Percentiles rank a stretch among this genome's conserved stretches.
Conservation (phyloP, 371 early-diverging fungal genomes). For the Mucor saturninus region DNA sequence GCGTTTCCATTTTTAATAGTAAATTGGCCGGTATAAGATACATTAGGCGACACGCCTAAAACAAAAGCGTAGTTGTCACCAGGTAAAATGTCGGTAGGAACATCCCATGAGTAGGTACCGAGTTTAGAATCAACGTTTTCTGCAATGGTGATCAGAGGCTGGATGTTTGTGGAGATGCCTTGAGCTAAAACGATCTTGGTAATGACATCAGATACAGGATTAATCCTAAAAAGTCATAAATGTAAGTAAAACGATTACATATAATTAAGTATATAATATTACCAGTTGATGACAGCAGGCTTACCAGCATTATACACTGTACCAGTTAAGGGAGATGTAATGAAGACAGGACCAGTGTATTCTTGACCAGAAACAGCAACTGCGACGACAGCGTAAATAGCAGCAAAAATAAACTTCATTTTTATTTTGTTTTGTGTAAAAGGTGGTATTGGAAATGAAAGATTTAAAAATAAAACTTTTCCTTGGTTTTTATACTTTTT, state of each 20-base stretch:
- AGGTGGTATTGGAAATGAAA: neutral
- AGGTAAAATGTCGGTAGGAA: constrained; percentile 25
- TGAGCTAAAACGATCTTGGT: constrained; percentile 29
- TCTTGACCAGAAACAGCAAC: constrained; percentile 34
- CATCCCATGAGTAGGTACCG: constrained; percentile 25
- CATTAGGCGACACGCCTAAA: constrained; percentile 31
- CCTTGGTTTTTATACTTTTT: neutral
- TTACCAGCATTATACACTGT: constrained; percentile 42
- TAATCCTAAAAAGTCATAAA: constrained; percentile 12
- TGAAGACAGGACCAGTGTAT: constrained; percentile 26
- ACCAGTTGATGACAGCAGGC: constrained; percentile 41
- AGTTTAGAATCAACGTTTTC: constrained; percentile 17
- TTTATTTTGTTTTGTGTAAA: neutral
- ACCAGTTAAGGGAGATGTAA: constrained; percentile 43
- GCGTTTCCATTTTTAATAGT: constrained; percentile 14
- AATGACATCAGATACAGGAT: constrained; percentile 21
- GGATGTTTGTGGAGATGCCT: constrained; percentile 23
- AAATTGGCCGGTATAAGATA: constrained; percentile 34
- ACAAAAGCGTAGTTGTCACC: constrained; percentile 30
- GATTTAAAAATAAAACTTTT: neutral
- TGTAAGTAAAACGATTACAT: too few relatives aligned
- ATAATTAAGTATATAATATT: neutral
- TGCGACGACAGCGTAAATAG: constrained; percentile 35
- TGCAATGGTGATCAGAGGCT: constrained; percentile 18
- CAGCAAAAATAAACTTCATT: constrained; percentile 33